Base-by-base conservation (phyloP, 495 filamentous ascomycete genomes). In the Lindgomyces ingoldianus region DNA sequence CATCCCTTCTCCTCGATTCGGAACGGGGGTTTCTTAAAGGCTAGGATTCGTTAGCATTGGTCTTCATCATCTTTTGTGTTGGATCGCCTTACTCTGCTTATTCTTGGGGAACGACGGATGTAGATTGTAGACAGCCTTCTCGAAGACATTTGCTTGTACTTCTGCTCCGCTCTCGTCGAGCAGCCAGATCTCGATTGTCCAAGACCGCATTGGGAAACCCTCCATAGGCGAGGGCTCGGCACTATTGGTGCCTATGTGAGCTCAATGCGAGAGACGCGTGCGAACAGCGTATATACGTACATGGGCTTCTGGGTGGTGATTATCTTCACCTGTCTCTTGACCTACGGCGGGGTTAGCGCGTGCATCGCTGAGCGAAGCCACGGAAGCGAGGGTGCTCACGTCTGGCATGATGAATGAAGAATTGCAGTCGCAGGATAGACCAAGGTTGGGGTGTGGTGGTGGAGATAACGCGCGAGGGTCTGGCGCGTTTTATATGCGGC, bases 21-120 rank as follows among this genome's bases (percentile, higher is more conserved):
- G 80, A 98, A 99, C 0, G 94, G 94, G 0, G 91, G 87, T 39
- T 87, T 86, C 70, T 86, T 87, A 80, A 77, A 70, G 1, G 60
- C 73, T 75, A 53, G 3, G 6, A 57, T 27, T 18, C 25, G 57
- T 60, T 21, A 62, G 57, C 57, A 8, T 24, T 36, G 11, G 3
- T 41, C 44, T 10, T 24, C 3, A 27, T 8, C 21, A 24, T 12
- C 50, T 29, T 8, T 12, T 22, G 53, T 48, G 57, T n/a, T 29
- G n/a, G n/a, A n/a, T n/a, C n/a, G n/a, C n/a, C 89, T 62, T 84
- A 96, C 91, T 86, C 78, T 96, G 94, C 24, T 81, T 84, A 24
- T 89, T 87, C 57, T 89, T 86, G 30, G 84, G 89, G 72, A 99
- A 99, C 50, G 90, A 91, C 16, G 95, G 94, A 74, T 99, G 95